Percentiles rank a stretch among this genome's conserved stretches.
These are phyloP conservation scores for Pythium scleroteichum DNA, from an alignment of 352 stramenopile species.

Conservation along the genomic window DNA sequence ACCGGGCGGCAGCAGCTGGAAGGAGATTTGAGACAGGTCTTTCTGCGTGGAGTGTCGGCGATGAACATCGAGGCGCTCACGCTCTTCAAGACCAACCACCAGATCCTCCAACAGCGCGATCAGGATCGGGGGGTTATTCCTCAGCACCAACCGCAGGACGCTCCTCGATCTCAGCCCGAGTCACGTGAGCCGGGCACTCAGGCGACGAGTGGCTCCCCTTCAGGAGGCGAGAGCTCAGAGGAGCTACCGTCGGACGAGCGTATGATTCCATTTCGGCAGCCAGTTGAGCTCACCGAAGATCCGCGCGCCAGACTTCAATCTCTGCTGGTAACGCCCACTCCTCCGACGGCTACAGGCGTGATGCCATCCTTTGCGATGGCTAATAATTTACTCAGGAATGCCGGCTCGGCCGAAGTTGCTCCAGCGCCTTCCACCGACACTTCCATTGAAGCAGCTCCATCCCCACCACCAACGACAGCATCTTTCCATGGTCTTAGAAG, in stretches of 20 bases:
- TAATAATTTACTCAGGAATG: constrained; percentile 15
- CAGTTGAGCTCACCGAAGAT: constrained; percentile 1
- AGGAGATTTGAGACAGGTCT: constrained; percentile 64
- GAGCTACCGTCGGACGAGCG: constrained; percentile 23
- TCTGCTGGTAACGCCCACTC: neutral
- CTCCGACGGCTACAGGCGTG: neutral
- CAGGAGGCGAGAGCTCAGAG: constrained; percentile 15
- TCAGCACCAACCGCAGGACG: neutral
- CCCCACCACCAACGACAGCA: constrained; percentile 13
- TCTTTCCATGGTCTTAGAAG: constrained; percentile 21
- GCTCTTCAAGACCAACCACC: constrained; percentile 59
- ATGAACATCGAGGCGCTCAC: constrained; percentile 80
- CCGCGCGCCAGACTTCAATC: constrained; percentile 11
- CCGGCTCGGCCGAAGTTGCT: constrained; percentile 11
- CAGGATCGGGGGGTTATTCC: no score
- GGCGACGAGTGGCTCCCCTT: neutral
- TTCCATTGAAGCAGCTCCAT: neutral
- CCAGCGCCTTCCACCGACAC: neutral
- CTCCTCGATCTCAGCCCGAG: neutral
- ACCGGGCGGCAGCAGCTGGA: constrained; percentile 51
- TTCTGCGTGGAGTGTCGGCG: constrained; percentile 65
- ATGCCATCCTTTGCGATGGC: constrained; percentile 15
- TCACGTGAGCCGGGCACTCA: neutral
- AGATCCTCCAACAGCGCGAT: neutral
- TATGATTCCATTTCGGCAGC: constrained; percentile 21